Percentiles rank a stretch among this genome's conserved stretches.
Conservation (phyloP, 2,329 filamentous ascomycete species). For the Parafenestella ontariensis region DNA sequence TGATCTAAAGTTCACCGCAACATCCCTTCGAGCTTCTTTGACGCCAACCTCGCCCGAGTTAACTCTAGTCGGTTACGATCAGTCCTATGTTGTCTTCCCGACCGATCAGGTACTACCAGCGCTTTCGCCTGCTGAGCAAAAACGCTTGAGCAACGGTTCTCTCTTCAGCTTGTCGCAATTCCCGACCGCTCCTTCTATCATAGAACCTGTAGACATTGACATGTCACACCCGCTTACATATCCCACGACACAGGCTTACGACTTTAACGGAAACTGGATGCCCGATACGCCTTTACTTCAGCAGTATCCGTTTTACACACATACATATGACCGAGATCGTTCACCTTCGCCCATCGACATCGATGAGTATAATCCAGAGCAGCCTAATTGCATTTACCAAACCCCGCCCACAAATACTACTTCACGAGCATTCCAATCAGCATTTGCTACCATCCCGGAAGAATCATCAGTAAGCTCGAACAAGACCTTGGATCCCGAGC, state of each 20-base stretch:
- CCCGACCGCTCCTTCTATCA: constrained; percentile 83
- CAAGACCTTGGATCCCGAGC: constrained; percentile 14
- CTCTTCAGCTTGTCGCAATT: constrained; percentile 49
- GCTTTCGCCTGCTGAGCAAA: constrained; percentile 16
- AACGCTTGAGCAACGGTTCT: constrained; percentile 35
- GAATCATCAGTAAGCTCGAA: constrained; percentile 28
- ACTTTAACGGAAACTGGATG: constrained; percentile 8
- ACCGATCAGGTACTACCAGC: constrained; percentile 14
- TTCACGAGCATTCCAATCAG: constrained; percentile 26
- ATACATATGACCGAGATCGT: constrained; percentile 15
- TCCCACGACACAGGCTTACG: constrained; percentile 56
- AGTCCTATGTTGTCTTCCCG: constrained; percentile 27
- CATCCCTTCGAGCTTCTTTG: constrained; percentile 47
- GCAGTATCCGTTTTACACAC: constrained; percentile 31
- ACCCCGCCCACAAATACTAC: constrained; percentile 22
- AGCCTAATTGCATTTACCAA: constrained; percentile 25
- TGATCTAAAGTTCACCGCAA: constrained; percentile 44
- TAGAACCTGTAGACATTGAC: constrained; percentile 69
- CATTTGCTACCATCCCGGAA: constrained; percentile 33
- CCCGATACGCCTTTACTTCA: constrained; percentile 21
- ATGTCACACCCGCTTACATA: constrained; percentile 59
- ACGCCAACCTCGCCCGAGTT: constrained; percentile 51
- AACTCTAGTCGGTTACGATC: constrained; percentile 45
- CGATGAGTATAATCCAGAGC: constrained; percentile 31
- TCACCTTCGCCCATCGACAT: constrained; percentile 17